These are phyloP conservation scores for Blastobotrys peoriensis DNA, from an alignment of 805 yeast species.

Conservation along the genomic window DNA sequence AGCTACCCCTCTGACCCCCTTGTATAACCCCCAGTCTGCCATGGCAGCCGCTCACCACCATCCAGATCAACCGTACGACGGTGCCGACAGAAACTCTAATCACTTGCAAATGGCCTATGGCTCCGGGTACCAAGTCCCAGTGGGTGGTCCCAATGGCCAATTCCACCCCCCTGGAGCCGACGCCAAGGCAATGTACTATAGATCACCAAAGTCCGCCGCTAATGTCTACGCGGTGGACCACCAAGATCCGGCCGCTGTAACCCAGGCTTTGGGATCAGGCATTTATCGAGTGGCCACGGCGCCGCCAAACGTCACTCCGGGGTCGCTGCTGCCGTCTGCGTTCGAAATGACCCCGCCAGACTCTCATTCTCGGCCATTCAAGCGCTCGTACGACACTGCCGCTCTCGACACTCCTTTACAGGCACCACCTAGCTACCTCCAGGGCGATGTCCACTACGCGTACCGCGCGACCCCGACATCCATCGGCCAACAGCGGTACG, in stretches of 20 bases:
- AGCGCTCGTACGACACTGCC: not conserved
- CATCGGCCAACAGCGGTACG: not conserved
- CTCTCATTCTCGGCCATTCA: conserved; percentile 15
- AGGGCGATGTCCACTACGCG: conserved; percentile 13
- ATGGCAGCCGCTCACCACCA: not conserved
- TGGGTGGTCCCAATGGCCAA: no score
- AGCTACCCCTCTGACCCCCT: not conserved
- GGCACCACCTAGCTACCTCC: not conserved
- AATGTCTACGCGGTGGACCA: not conserved
- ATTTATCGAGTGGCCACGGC: not conserved
- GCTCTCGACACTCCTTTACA: not conserved
- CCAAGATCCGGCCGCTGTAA: not conserved
- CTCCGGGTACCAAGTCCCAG: no score
- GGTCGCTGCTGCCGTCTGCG: conserved; percentile 30
- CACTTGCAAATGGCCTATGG: no score
- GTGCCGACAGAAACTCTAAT: not conserved
- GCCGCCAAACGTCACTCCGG: not conserved
- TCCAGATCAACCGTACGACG: not conserved
- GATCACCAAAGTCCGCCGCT: not conserved
- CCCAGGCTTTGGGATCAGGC: conserved; percentile 1
- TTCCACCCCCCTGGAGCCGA: not conserved
- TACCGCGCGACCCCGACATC: conserved; percentile 3
- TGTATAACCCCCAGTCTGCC: not conserved
- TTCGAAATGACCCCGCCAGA: conserved; percentile 32
- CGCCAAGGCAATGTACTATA: not conserved